Percentiles rank a stretch among this genome's conserved stretches.
Conservation (phyloP, 164 flowering plant genomes). For the Kingdonia uniflora region DNA sequence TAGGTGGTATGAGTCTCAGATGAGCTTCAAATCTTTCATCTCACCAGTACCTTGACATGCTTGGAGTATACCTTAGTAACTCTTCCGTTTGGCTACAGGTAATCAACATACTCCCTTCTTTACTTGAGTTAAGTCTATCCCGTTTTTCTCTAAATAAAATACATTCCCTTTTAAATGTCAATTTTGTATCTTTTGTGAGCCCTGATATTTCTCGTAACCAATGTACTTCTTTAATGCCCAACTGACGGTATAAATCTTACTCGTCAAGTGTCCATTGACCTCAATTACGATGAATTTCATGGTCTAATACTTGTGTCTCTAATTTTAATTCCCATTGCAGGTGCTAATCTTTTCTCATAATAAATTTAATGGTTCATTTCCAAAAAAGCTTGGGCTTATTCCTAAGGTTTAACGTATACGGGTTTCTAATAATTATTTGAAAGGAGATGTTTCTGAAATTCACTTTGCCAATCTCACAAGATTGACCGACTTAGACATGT, state of each 20-base stretch:
- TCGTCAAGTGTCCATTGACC: no score
- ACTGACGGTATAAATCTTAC: no score
- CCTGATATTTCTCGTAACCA: no score
- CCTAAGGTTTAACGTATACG: slow-evolving; percentile 2
- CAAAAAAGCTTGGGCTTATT: slow-evolving; percentile 10
- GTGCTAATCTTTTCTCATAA: no score
- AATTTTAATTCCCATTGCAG: no score
- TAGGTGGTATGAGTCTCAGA: neutral
- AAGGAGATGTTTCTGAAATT: slow-evolving; percentile 11
- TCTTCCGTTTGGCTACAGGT: neutral
- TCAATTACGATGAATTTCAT: no score
- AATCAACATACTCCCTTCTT: neutral
- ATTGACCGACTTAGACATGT: neutral
- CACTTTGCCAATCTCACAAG: slow-evolving; percentile 8
- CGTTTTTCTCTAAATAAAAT: no score
- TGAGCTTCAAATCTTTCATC: neutral
- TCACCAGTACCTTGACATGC: neutral
- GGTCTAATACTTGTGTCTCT: no score
- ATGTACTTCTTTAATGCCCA: no score
- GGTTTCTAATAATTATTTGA: slow-evolving; percentile 2
- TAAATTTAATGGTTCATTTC: no score
- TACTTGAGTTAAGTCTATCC: neutral
- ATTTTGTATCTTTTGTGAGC: no score
- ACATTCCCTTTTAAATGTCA: no score
- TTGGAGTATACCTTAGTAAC: neutral